A percentile compares a stretch with the other conserved stretches of the same genome.
Evolutionary conservation across 805 yeast genomes (phyloP).

Genomic region (Candida argentea): DNA sequence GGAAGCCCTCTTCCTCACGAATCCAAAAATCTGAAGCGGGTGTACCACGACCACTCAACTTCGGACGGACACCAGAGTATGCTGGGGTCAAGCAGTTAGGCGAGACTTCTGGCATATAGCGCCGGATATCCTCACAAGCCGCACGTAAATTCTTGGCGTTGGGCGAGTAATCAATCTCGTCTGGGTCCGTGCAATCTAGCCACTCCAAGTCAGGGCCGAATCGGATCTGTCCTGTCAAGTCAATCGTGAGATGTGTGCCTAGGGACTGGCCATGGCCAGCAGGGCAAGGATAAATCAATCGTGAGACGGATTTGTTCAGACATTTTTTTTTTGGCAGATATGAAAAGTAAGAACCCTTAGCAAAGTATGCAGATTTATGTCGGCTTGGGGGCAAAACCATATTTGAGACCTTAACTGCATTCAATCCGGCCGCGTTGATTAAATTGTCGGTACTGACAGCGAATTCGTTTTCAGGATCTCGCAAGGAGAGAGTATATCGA

Average conservation of each 20-base stretch:
- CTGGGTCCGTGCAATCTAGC: constrained; percentile 35
- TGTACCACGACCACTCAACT: constrained; percentile 33
- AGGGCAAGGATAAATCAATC: constrained; percentile 62
- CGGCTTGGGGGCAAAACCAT: constrained; percentile 54
- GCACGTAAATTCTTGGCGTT: constrained; percentile 36
- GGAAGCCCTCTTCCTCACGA: constrained; percentile 55
- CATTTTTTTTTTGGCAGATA: constrained; percentile 30
- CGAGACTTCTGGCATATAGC: constrained; percentile 55
- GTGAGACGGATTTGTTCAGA: constrained; percentile 1
- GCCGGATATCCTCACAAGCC: constrained; percentile 49
- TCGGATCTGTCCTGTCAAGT: constrained; percentile 64
- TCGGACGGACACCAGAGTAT: constrained; percentile 82
- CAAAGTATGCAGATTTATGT: constrained; percentile 53
- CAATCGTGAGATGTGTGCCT: constrained; percentile 83
- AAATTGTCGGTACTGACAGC: constrained; percentile 45
- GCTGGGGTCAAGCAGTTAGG: constrained; percentile 46
- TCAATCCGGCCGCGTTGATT: constrained; percentile 71
- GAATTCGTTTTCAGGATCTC: constrained; percentile 16
- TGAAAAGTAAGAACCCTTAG: constrained; percentile 77
- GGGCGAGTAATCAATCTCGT: constrained; percentile 37
- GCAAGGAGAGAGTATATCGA: neutral
- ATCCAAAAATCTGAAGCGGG: constrained; percentile 58
- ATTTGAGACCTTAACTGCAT: constrained; percentile 65
- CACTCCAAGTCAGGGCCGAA: constrained; percentile 91
- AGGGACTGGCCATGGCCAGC: constrained; percentile 62